Conservation (phyloP, 2,329 filamentous ascomycete genomes). For the Colletotrichum tamarilloi region DNA sequence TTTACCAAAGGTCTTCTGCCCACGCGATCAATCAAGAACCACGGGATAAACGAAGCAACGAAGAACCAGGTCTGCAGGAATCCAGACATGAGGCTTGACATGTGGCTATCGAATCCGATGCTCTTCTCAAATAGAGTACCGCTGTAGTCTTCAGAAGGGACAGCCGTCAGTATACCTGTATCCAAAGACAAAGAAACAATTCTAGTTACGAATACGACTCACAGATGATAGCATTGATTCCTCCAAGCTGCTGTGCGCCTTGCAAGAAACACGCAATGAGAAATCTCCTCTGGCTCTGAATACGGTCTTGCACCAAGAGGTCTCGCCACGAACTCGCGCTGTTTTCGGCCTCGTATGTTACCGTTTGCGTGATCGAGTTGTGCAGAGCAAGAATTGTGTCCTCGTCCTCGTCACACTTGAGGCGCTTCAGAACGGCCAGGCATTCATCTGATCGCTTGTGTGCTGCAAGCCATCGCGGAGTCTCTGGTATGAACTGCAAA, state of each 20-base stretch:
- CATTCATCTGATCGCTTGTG: conserved; percentile 52
- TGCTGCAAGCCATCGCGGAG: conserved; percentile 54
- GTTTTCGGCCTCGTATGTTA: conserved; percentile 46
- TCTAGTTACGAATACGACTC: not conserved
- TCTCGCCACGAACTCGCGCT: conserved; percentile 44
- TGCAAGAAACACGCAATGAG: conserved; percentile 47
- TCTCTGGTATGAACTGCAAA: conserved; percentile 52
- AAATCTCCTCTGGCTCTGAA: conserved; percentile 45
- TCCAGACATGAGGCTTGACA: conserved; percentile 63
- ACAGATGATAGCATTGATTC: conserved; percentile 61
- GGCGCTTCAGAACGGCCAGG: conserved; percentile 50
- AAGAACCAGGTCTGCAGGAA: conserved; percentile 61
- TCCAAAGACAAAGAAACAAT: not conserved
- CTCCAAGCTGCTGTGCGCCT: conserved; percentile 56
- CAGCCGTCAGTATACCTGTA: not conserved
- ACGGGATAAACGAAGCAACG: conserved; percentile 54
- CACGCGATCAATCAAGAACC: conserved; percentile 58
- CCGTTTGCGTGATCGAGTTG: conserved; percentile 45
- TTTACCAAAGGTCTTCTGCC: conserved; percentile 48
- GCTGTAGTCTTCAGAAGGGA: conserved; percentile 49
- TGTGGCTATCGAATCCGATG: conserved; percentile 52
- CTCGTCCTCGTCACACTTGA: conserved; percentile 41
- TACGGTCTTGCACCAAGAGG: conserved; percentile 45
- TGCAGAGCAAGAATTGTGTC: conserved; percentile 42
- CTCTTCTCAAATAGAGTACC: conserved; percentile 58